Conservation (phyloP, 75 land plant genomes). For the Selaginella moellendorffii region DNA sequence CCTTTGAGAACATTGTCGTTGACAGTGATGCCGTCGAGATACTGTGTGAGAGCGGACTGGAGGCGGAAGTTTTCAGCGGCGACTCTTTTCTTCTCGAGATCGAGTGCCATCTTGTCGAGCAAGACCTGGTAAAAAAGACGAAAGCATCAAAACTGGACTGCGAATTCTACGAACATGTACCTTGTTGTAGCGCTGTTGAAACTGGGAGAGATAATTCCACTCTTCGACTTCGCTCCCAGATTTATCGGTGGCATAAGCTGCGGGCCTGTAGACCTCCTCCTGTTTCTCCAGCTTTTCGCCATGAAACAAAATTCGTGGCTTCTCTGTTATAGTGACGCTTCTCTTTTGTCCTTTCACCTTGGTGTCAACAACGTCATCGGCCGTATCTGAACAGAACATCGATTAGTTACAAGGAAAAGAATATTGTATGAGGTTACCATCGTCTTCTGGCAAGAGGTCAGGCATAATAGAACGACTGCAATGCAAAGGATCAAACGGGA, state of each 20-base stretch:
- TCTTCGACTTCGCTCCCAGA: slow-evolving; percentile 24
- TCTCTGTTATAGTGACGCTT: background rate
- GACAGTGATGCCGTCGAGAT: slow-evolving; percentile 2
- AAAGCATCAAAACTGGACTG: background rate
- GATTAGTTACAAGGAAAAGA: too few species aligned
- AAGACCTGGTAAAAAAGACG: slow-evolving; percentile 10
- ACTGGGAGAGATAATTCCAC: slow-evolving; percentile 17
- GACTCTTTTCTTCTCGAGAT: slow-evolving; percentile 9
- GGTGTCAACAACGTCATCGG: background rate
- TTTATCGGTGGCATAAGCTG: slow-evolving; percentile 32
- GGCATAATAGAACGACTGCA: slow-evolving; percentile 4
- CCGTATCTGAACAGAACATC: background rate
- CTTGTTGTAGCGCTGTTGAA: slow-evolving; percentile 25
- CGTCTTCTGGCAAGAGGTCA: slow-evolving; percentile 6
- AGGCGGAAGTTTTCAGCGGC: background rate
- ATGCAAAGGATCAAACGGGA: slow-evolving; percentile 27
- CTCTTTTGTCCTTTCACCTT: slow-evolving; percentile 5
- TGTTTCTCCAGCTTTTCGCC: background rate
- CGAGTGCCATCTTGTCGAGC: slow-evolving; percentile 24
- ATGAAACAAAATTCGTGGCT: slow-evolving; percentile 4
- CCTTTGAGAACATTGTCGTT: background rate
- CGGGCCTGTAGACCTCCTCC: slow-evolving; percentile 54
- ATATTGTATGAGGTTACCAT: too few species aligned
- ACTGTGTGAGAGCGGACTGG: background rate
- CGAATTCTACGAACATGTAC: background rate